A percentile compares a stretch with the other conserved stretches of the same genome.
phyloP scores from a whole-genome alignment of 495 filamentous ascomycete species.

The Xylaria grammica region DNA sequence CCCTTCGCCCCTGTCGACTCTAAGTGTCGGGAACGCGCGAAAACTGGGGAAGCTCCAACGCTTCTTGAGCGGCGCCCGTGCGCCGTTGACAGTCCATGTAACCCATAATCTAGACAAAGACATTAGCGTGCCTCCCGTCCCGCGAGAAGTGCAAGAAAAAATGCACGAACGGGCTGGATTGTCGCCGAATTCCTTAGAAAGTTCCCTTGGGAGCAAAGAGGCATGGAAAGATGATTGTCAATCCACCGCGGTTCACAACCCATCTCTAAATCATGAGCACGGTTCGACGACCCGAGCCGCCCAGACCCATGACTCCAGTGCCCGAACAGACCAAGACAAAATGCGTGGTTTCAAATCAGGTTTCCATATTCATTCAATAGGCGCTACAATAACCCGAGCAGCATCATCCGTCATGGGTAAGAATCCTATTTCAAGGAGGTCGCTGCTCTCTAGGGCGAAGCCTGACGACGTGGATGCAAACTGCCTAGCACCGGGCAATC shows the following conservation, averaged over 20 bases:
- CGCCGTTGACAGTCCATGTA: slow-evolving; percentile 33
- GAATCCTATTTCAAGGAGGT: slow-evolving; percentile 44
- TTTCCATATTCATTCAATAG: slow-evolving; percentile 34
- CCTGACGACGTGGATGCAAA: slow-evolving; percentile 10
- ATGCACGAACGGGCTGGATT: slow-evolving; percentile 38
- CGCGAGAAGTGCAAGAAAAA: slow-evolving; percentile 42
- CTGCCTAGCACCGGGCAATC: not conserved
- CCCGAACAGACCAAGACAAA: slow-evolving; percentile 8
- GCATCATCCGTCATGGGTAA: slow-evolving; percentile 36
- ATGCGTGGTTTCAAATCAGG: slow-evolving; percentile 33
- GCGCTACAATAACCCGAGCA: slow-evolving; percentile 34
- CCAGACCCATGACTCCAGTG: slow-evolving; percentile 17
- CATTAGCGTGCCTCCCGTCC: slow-evolving; percentile 36
- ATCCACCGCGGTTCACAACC: slow-evolving; percentile 45
- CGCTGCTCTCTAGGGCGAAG: slow-evolving; percentile 33
- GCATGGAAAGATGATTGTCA: slow-evolving; percentile 37
- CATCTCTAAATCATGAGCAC: slow-evolving; percentile 42
- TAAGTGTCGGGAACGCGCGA: slow-evolving; percentile 42
- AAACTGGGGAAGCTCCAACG: slow-evolving; percentile 47
- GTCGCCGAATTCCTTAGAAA: slow-evolving; percentile 39
- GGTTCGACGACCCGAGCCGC: slow-evolving; percentile 34
- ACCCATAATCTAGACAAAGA: slow-evolving; percentile 39
- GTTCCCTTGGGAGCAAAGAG: slow-evolving; percentile 39
- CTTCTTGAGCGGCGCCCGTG: slow-evolving; percentile 44
- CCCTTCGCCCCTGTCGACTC: not conserved